A percentile compares a stretch with the other conserved stretches of the same genome.
These are phyloP conservation scores for Aegilops bicornis DNA, from an alignment of 176 grass and related monocot genomes.

Conservation along the genomic window DNA sequence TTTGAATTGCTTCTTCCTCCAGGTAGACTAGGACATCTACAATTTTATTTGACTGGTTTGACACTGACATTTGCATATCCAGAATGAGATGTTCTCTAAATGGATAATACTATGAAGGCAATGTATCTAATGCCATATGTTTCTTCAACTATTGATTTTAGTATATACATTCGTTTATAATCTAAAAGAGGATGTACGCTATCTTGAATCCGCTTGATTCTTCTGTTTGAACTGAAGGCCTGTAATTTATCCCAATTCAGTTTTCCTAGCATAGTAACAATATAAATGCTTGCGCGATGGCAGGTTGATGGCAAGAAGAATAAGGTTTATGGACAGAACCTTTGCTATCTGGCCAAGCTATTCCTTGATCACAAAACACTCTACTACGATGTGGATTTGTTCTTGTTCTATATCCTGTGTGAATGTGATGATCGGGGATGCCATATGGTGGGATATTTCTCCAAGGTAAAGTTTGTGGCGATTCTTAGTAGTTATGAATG, in stretches of 20 bases:
- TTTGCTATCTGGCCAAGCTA: constrained; percentile 96
- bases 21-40: not conserved
- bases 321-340: constrained; percentile 97
- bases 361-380: constrained; percentile 99
- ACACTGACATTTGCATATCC: not conserved
- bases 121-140: not conserved
- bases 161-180: not conserved
- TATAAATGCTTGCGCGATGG: constrained; percentile 15
- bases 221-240: not conserved
- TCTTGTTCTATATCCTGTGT: constrained; percentile 96
- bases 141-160: not conserved
- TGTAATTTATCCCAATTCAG: constrained; percentile 11
- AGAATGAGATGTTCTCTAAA: not conserved
- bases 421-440: constrained; percentile 99
- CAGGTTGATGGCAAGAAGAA: constrained; percentile 99
- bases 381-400: constrained; percentile 94
- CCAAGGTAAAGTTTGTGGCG: constrained; percentile 59
- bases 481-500: not conserved
- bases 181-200: not conserved
- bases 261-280: constrained; percentile 4
- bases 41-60: not conserved
- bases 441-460: constrained; percentile 99
- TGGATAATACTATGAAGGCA: not conserved
- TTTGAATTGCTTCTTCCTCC: not conserved
- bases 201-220: not conserved